Evolutionary conservation across 2,329 filamentous ascomycete species (phyloP), one percentile per base, ranked within the genome.

Genomic region (Pseudogymnoascus sp.): DNA sequence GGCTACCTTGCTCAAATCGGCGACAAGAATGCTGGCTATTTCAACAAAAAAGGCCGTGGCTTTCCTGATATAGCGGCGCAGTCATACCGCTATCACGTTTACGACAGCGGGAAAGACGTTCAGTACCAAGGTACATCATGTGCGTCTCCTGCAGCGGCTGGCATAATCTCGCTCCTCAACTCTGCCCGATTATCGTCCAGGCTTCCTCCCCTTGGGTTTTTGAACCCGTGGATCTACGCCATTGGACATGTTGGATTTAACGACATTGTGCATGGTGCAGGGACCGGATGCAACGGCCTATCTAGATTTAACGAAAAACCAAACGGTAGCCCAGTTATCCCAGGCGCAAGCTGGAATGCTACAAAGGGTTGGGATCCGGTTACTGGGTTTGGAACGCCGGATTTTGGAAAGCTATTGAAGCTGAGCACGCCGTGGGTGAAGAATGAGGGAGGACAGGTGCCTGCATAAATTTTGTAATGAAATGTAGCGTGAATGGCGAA

Each of bases 201-300:
- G 19, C 59, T 62, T 13, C 70, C 78, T 0, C 72, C 77, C 0
- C 73, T 87, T 46, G 84, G 84, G 0, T 86, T 83, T 74, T 64
- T 86, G 62, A 86, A 87, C 69, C 83, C 83, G 0, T 85, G 82
- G 81, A 68, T 87, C 17, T 87, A 87, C 69, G 73, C 72, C 19
- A 72, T 72, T 61, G 79, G 78, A 9, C 77, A 76, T 62, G 72
- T 75, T 67, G 80, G 75, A 0, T 74, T 84, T 21, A 82, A 74
- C 1, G 82, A 85, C 64, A 73, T 77, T 40, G 72, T 69, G 0
- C 40, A 60, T 1, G 76, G 76, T 19, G 72, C 71, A 26, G 73
- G 71, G 9, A 69, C 68, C 9, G 75, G 75, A 3, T 78, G 76
- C 62, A 66, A 65, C 19, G 66, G 66, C 3, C 38, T 66, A 7